Conservation (phyloP, 1,284 basidiomycete genomes). For the Schizopora paradoxa region DNA sequence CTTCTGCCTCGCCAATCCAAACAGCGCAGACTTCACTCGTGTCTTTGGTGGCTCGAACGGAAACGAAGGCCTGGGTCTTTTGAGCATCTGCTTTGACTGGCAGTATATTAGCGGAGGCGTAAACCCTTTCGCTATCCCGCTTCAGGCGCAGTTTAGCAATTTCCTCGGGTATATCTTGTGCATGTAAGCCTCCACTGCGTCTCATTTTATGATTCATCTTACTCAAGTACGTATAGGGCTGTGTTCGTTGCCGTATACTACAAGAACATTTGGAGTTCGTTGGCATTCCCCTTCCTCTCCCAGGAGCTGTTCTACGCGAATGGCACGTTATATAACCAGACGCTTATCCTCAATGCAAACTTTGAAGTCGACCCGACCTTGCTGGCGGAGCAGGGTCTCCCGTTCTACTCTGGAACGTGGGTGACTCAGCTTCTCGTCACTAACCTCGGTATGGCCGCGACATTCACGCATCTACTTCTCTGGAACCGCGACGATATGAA, state of each 20-base stretch:
- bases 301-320: constrained; percentile 38
- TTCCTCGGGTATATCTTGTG: constrained; percentile 40
- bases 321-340: constrained; percentile 42
- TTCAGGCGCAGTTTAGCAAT: constrained; percentile 30
- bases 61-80: constrained; percentile 50
- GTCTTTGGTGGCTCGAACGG: constrained; percentile 58
- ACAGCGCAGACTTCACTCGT: constrained; percentile 42
- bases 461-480: constrained; percentile 45
- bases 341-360: constrained; percentile 42
- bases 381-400: constrained; percentile 39
- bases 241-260: constrained; percentile 39
- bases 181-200: constrained; percentile 32
- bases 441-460: constrained; percentile 40
- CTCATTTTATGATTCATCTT: not conserved
- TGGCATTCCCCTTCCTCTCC: constrained; percentile 43
- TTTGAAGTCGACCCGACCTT: constrained; percentile 41
- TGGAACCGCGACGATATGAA: constrained; percentile 44
- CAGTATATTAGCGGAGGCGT: constrained; percentile 23
- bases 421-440: constrained; percentile 34
- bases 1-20: constrained; percentile 53
- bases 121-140: constrained; percentile 39
- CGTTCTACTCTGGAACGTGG: constrained; percentile 33
- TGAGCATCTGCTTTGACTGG: constrained; percentile 56
- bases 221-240: constrained; percentile 34
- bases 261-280: constrained; percentile 43